phyloP scores from a whole-genome alignment of 257 asterid species.

The Nicotiana knightiana region DNA sequence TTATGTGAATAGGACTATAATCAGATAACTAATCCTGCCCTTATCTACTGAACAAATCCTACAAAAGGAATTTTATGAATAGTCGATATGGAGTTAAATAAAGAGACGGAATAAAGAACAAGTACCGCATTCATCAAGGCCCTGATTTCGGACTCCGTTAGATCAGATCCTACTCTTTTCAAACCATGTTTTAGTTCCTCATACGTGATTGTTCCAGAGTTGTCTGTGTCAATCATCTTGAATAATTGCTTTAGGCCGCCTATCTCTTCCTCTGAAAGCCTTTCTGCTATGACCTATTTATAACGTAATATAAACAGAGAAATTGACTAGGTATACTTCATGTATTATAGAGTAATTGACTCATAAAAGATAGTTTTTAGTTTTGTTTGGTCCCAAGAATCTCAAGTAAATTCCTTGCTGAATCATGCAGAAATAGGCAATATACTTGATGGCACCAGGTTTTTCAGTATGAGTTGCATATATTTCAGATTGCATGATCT shows the following conservation, averaged over 20 bases:
- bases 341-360: neutral
- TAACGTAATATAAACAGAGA: neutral
- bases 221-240: conserved; percentile 85
- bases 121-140: conserved; percentile 79
- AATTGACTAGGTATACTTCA: neutral
- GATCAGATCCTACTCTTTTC: conserved; percentile 78
- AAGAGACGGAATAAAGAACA: neutral
- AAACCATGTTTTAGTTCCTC: conserved; percentile 80
- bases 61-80: neutral
- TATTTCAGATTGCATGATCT: neutral
- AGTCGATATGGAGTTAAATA: neutral
- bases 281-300: conserved; percentile 84
- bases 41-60: neutral
- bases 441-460: neutral
- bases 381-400: neutral
- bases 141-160: conserved; percentile 75
- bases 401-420: neutral
- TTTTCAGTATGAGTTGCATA: neutral
- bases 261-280: conserved; percentile 89
- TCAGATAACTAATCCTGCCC: neutral
- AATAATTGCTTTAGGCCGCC: conserved; percentile 85
- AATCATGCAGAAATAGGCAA: neutral
- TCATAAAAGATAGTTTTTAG: neutral
- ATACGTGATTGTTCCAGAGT: conserved; percentile 72
- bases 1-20: neutral